Evolutionary conservation across 75 land plant species (phyloP).

Genomic region (Isoetes taiwanensis): DNA sequence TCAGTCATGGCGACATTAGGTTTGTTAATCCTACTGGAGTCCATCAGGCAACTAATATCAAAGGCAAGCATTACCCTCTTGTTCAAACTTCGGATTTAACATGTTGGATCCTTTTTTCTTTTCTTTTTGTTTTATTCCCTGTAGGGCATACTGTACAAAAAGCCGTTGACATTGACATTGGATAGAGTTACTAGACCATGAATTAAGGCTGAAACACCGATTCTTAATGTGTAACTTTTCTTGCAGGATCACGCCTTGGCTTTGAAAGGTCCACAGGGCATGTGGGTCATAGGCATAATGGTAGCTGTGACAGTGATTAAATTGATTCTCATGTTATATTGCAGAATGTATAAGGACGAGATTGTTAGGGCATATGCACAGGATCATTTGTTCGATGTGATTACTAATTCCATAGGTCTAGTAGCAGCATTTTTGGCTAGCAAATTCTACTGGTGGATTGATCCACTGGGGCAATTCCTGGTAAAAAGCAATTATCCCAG

Average conservation of each 20-base stretch:
- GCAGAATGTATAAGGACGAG: conserved; percentile 13
- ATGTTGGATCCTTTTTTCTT: too few species aligned
- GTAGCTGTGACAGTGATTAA: conserved; percentile 8
- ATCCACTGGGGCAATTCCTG: conserved; percentile 18
- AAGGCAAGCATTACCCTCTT: conserved; percentile 24
- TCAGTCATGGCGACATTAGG: conserved; percentile 96
- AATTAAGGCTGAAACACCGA: too few species aligned
- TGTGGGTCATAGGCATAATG: conserved; percentile 21
- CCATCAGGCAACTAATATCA: conserved; percentile 36
- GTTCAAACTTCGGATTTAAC: too few species aligned
- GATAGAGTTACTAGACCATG: too few species aligned
- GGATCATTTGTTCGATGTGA: conserved; percentile 23
- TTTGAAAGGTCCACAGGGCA: conserved; percentile 3
- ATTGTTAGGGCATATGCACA: conserved; percentile 20
- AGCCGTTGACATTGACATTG: too few species aligned
- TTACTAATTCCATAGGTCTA: conserved; percentile 20
- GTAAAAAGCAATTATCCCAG: too few species aligned
- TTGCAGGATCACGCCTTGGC: conserved; percentile 10
- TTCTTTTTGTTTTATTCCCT: too few species aligned
- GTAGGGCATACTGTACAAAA: too few species aligned
- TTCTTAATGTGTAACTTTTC: background rate
- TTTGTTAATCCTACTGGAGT: conserved; percentile 63
- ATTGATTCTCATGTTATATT: conserved; percentile 9
- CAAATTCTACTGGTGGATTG: conserved; percentile 19
- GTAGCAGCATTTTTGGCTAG: conserved; percentile 14